These are phyloP conservation scores for Xylaria sp. DNA, from an alignment of 2,329 filamentous ascomycete genomes.

Conservation along the genomic window DNA sequence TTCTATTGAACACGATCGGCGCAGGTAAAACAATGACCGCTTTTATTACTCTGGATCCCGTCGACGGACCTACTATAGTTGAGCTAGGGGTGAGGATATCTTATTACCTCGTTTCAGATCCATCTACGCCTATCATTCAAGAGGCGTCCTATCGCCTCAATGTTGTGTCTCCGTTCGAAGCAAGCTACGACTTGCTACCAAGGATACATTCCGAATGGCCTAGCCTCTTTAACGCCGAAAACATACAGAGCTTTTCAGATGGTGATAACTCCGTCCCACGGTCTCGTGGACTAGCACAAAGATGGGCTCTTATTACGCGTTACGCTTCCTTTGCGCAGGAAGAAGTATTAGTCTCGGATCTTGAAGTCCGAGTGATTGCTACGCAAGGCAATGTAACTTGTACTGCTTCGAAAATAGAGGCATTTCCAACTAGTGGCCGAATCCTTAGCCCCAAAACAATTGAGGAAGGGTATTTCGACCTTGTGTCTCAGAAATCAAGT, in stretches of 20 bases:
- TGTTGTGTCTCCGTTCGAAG: slow-evolving; percentile 87
- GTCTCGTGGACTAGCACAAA: slow-evolving; percentile 76
- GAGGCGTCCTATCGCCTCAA: slow-evolving; percentile 74
- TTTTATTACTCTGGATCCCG: slow-evolving; percentile 62
- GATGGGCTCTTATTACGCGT: slow-evolving; percentile 80
- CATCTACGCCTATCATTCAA: slow-evolving; percentile 83
- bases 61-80: slow-evolving; percentile 64
- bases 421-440: slow-evolving; percentile 56
- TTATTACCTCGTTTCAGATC: slow-evolving; percentile 83
- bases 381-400: slow-evolving; percentile 73
- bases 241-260: slow-evolving; percentile 53
- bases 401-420: slow-evolving; percentile 55
- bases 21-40: slow-evolving; percentile 57
- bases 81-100: slow-evolving; percentile 77
- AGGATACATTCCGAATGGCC: slow-evolving; percentile 87
- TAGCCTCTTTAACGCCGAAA: slow-evolving; percentile 78
- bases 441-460: slow-evolving; percentile 74
- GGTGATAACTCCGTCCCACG: slow-evolving; percentile 46
- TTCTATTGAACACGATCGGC: slow-evolving; percentile 60
- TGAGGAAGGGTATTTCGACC: slow-evolving; percentile 76
- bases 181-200: slow-evolving; percentile 87
- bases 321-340: slow-evolving; percentile 83
- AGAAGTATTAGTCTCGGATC: slow-evolving; percentile 70
- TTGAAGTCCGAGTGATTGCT: slow-evolving; percentile 70
- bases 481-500: slow-evolving; percentile 78